Conservation (phyloP, 208 protist genomes). For the Polymyxa betae region DNA sequence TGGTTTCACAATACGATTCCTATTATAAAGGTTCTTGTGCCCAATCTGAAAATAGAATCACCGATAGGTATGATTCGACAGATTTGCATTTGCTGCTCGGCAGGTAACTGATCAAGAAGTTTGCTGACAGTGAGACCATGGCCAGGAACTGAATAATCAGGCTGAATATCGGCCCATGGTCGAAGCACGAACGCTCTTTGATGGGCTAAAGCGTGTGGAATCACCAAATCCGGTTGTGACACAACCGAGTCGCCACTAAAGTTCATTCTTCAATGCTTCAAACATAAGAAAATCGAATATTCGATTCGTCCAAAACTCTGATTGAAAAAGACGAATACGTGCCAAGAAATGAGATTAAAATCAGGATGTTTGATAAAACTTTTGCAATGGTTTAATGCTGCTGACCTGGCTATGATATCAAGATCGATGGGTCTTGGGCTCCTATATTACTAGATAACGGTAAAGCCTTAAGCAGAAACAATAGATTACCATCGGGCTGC, state of each 20-base stretch:
- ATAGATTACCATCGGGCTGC: not conserved
- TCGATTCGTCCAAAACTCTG: too few species aligned
- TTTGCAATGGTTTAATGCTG: not conserved
- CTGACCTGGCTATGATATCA: slow-evolving; percentile 30
- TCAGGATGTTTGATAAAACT: too few species aligned
- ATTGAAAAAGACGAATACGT: too few species aligned
- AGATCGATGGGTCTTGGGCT: slow-evolving; percentile 5
- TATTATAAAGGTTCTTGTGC: not conserved
- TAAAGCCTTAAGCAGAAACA: not conserved
- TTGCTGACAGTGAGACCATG: not conserved
- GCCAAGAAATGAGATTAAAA: too few species aligned
- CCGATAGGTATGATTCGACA: not conserved
- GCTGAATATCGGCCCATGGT: slow-evolving; percentile 14
- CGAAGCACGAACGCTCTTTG: slow-evolving; percentile 9
- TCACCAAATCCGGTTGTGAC: not conserved
- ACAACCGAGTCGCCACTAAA: not conserved
- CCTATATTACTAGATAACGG: not conserved
- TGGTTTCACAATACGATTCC: slow-evolving; percentile 25
- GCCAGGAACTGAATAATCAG: not conserved
- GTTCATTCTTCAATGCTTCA: too few species aligned
- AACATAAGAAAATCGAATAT: too few species aligned
- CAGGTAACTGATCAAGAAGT: not conserved
- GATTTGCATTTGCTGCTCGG: not conserved
- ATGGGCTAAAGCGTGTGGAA: slow-evolving; percentile 16
- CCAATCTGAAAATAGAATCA: not conserved